A percentile compares a stretch with the other conserved stretches of the same genome.
Conservation (phyloP, 225 moss, liverwort and hornwort species). For the Takakia lepidozioides region DNA sequence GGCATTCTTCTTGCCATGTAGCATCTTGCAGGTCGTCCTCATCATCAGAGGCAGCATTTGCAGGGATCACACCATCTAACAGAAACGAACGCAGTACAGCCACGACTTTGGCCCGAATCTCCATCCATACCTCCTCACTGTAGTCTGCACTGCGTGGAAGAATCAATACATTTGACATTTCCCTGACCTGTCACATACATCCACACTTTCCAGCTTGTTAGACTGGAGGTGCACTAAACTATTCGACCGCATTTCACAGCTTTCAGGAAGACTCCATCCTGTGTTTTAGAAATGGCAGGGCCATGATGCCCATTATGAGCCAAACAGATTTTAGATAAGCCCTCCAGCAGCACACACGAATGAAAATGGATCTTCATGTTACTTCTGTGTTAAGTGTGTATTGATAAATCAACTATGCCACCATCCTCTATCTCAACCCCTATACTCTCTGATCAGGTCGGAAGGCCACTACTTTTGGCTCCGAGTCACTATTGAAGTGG, state of each 20-base stretch:
- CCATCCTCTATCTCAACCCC: too few species aligned
- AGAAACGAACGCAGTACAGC: conserved; percentile 74
- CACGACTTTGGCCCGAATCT: conserved; percentile 72
- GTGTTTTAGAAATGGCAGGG: conserved; percentile 3
- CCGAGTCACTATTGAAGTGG: too few species aligned
- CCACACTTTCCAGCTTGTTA: too few species aligned
- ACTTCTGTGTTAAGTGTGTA: too few species aligned
- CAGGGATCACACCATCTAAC: conserved; percentile 55
- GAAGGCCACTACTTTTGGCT: too few species aligned
- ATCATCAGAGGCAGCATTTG: conserved; percentile 63
- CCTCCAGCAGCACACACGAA: too few species aligned
- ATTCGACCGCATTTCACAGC: conserved; percentile 13
- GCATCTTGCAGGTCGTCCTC: conserved; percentile 50
- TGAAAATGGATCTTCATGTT: too few species aligned
- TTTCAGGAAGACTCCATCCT: conserved; percentile 6
- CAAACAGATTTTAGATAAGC: not conserved
- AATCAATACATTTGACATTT: conserved; percentile 89
- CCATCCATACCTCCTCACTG: conserved; percentile 96
- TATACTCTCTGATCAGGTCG: too few species aligned
- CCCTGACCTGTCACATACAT: conserved; percentile 45
- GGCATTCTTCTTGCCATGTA: conserved; percentile 46
- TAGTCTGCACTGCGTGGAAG: conserved; percentile 87
- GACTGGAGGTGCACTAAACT: too few species aligned
- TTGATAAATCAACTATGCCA: too few species aligned
- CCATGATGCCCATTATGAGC: not conserved